Conservation (phyloP, 371 early-diverging fungal species). For the Lichtheimia hyalospora region DNA sequence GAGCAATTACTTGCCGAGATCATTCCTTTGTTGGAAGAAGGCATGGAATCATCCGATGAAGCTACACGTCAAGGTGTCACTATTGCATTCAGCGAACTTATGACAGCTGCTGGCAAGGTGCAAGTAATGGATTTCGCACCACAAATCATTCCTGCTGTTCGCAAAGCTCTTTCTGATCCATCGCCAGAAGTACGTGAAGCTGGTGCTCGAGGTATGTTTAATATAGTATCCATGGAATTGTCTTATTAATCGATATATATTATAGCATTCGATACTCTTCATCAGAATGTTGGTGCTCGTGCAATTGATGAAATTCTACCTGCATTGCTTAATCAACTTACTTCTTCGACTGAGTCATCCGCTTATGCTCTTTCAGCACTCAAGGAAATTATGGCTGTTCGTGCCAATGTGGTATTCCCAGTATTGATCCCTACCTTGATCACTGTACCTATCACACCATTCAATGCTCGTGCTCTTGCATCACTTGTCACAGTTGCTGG, state of each 20-base stretch:
- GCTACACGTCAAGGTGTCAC: constrained; percentile 89
- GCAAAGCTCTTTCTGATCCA: constrained; percentile 78
- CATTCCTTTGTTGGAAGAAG: constrained; percentile 84
- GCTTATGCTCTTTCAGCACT: constrained; percentile 88
- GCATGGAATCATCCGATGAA: constrained; percentile 67
- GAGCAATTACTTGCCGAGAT: constrained; percentile 85
- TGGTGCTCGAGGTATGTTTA: constrained; percentile 70
- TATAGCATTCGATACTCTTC: constrained; percentile 89
- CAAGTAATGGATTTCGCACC: constrained; percentile 84
- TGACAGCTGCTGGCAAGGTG: constrained; percentile 80
- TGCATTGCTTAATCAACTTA: constrained; percentile 78
- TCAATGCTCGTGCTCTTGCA: constrained; percentile 90
- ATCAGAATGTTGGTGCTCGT: constrained; percentile 85
- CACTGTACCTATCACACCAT: constrained; percentile 82
- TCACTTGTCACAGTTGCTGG: constrained; percentile 93
- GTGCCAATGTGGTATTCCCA: constrained; percentile 94
- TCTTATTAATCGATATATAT: not conserved
- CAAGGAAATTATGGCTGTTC: constrained; percentile 95
- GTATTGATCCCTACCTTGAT: constrained; percentile 92
- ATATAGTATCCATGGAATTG: not conserved
- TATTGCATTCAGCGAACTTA: constrained; percentile 90
- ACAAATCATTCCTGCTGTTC: constrained; percentile 77
- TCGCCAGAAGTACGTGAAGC: constrained; percentile 88
- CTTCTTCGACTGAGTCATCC: constrained; percentile 62
- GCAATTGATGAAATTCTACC: constrained; percentile 94